These are phyloP conservation scores for Aspergillus caelatus DNA, from an alignment of 2,329 filamentous ascomycete species.

Conservation along the genomic window DNA sequence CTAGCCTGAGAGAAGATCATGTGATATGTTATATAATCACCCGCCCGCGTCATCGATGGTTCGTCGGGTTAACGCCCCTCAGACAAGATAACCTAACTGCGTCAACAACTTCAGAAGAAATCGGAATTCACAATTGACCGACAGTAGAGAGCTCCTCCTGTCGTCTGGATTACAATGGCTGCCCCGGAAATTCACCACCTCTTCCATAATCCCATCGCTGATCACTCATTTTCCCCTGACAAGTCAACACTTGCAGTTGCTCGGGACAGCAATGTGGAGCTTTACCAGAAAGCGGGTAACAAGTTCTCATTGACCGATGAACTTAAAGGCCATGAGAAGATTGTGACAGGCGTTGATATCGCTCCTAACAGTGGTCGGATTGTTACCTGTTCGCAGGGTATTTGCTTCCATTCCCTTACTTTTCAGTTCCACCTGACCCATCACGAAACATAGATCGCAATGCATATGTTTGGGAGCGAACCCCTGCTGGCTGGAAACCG, in stretches of 20 bases:
- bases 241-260: conserved; percentile 85
- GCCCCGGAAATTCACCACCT: conserved; percentile 91
- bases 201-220: conserved; percentile 93
- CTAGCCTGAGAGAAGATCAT: conserved; percentile 14
- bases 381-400: conserved; percentile 95
- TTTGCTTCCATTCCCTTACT: conserved; percentile 2
- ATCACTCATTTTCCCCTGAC: conserved; percentile 97
- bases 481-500: conserved; percentile 90
- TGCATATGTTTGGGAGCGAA: conserved; percentile 96
- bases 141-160: conserved; percentile 99
- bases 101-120: neutral
- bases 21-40: conserved; percentile 26
- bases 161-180: conserved; percentile 69
- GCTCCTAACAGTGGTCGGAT: conserved; percentile 88
- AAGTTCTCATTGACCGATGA: conserved; percentile 86
- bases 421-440: conserved; percentile 5
- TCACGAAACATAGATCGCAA: conserved; percentile 72
- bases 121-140: conserved; percentile 40
- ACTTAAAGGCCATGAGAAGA: conserved; percentile 95
- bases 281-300: conserved; percentile 74
- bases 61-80: neutral
- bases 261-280: conserved; percentile 85
- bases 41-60: conserved; percentile 23
- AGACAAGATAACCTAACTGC: neutral
- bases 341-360: conserved; percentile 93